A percentile compares a stretch with the other conserved stretches of the same genome.
Conservation (phyloP, 768 basidiomycete species). For the Glaciozyma antarctica region DNA sequence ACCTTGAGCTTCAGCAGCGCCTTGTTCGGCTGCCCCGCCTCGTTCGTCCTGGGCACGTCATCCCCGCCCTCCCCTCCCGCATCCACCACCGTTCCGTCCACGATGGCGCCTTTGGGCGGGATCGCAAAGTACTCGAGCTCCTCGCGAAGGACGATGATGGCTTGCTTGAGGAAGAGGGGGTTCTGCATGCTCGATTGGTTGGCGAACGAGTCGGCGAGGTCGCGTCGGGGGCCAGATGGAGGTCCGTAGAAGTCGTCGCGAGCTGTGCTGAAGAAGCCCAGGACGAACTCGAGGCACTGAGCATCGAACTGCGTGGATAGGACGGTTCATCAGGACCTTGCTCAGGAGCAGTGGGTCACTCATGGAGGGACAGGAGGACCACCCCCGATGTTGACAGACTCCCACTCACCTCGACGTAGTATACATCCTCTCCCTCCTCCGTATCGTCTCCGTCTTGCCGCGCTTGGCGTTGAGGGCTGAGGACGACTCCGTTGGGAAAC, state of each 20-base stretch:
- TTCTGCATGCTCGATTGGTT: conserved; percentile 54
- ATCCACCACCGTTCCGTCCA: conserved; percentile 19
- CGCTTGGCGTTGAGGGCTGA: conserved; percentile 57
- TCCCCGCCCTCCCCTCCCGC: conserved; percentile 38
- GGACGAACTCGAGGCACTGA: conserved; percentile 86
- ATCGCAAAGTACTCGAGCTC: conserved; percentile 98
- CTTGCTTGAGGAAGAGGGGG: conserved; percentile 87
- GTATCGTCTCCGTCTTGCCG: conserved; percentile 56
- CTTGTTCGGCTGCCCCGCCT: conserved; percentile 68
- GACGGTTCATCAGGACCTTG: neutral
- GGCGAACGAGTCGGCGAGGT: conserved; percentile 23
- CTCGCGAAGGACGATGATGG: conserved; percentile 94
- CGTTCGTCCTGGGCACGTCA: conserved; percentile 54
- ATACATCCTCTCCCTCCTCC: conserved; percentile 83
- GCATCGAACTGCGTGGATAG: conserved; percentile 70
- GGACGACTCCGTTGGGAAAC: conserved; percentile 92
- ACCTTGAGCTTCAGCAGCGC: conserved; percentile 70
- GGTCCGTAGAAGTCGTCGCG: conserved; percentile 86
- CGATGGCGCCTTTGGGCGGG: conserved; percentile 48
- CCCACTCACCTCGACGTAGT: conserved; percentile 78
- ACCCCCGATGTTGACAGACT: neutral
- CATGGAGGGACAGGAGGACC: neutral
- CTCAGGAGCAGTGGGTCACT: too few relatives aligned
- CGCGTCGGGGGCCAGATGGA: conserved; percentile 19
- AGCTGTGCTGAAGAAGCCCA: conserved; percentile 80